Evolutionary conservation across 2,329 filamentous ascomycete species (phyloP).

Genomic region (Claviceps purpurea): DNA sequence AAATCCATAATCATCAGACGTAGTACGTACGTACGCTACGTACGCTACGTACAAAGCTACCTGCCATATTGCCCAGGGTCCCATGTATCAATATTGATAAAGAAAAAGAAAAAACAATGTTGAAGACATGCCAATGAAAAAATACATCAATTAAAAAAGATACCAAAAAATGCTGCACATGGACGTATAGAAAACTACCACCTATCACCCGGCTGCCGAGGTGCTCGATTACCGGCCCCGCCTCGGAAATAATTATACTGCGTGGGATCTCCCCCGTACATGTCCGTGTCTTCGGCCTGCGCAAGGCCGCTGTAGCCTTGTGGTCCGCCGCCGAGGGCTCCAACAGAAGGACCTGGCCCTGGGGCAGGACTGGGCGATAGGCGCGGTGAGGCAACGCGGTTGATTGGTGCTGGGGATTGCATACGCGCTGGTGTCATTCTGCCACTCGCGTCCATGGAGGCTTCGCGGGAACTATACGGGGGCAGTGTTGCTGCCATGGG

Average conservation of each 20-base stretch:
- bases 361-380: background rate
- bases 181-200: slow-evolving; percentile 16
- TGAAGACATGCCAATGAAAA: background rate
- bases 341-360: slow-evolving; percentile 28
- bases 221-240: slow-evolving; percentile 12
- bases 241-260: slow-evolving; percentile 46
- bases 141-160: background rate
- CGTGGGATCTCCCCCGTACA: slow-evolving; percentile 27
- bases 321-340: slow-evolving; percentile 44
- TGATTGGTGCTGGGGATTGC: slow-evolving; percentile 5
- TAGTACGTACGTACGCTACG: too few relatives aligned
- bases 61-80: too few relatives aligned
- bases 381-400: slow-evolving; percentile 1
- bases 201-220: slow-evolving; percentile 23
- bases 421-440: slow-evolving; percentile 13
- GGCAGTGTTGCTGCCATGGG: slow-evolving; percentile 24
- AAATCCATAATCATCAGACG: too few relatives aligned
- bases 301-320: slow-evolving; percentile 46
- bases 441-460: slow-evolving; percentile 12
- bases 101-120: background rate
- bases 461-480: slow-evolving; percentile 9
- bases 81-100: too few relatives aligned
- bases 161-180: too few relatives aligned
- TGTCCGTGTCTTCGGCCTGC: slow-evolving; percentile 33
- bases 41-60: too few relatives aligned